These are phyloP conservation scores for Silene coronaria DNA, from an alignment of 179 eudicot species.

Conservation along the genomic window DNA sequence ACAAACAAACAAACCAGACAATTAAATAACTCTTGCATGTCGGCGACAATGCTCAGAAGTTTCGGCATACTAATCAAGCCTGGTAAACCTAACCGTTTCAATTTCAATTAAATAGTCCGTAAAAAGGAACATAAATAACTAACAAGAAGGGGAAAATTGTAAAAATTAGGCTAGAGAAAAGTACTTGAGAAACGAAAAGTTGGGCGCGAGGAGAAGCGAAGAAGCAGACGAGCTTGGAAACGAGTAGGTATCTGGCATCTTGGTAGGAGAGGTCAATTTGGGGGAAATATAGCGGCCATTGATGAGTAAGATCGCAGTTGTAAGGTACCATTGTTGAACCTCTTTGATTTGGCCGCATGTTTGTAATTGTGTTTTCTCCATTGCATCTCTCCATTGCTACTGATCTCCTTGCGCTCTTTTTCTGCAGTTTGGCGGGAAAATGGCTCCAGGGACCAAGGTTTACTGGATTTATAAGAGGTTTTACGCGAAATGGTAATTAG, in stretches of 20 bases:
- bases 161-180: neutral
- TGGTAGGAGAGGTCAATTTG: constrained; percentile 36
- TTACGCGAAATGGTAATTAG: too few species aligned
- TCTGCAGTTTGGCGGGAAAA: constrained; percentile 8
- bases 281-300: constrained; percentile 60
- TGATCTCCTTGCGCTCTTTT: constrained; percentile 9
- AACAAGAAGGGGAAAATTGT: neutral
- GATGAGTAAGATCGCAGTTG: constrained; percentile 29
- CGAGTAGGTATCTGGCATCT: constrained; percentile 43
- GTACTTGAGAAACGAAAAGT: constrained; percentile 52
- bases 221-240: constrained; percentile 49
- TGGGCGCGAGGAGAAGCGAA: constrained; percentile 56
- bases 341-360: constrained; percentile 19
- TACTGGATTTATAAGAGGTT: too few species aligned
- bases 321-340: constrained; percentile 9
- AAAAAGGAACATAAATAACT: neutral
- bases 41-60: too few species aligned
- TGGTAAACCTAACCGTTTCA: neutral
- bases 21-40: neutral
- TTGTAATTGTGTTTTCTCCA: constrained; percentile 26
- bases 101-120: neutral
- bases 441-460: neutral
- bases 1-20: neutral
- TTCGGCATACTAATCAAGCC: neutral
- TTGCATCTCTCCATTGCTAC: constrained; percentile 28